Conservation (phyloP, 2,329 filamentous ascomycete species). For the Myriosclerotinia scirpicola region DNA sequence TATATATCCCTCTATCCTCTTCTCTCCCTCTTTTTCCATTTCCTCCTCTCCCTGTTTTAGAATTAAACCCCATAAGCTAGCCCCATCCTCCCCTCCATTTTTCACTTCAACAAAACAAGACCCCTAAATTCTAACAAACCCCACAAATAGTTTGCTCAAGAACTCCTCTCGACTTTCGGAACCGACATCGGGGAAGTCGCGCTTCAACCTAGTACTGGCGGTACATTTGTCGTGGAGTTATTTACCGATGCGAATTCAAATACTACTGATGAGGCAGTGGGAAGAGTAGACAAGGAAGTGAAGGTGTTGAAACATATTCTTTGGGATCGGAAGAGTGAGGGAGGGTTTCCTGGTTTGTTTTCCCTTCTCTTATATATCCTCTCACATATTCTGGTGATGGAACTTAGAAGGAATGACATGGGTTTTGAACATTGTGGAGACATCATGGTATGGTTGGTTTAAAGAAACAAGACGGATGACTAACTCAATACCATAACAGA, state of each 20-base stretch:
- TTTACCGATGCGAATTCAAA: conserved; percentile 37
- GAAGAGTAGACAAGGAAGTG: conserved; percentile 8
- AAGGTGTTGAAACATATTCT: conserved; percentile 55
- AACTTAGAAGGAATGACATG: too few relatives aligned
- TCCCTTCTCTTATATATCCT: background rate
- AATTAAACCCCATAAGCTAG: background rate
- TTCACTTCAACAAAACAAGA: background rate
- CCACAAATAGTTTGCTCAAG: conserved; percentile 74
- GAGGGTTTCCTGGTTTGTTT: conserved; percentile 74
- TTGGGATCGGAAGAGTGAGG: conserved; percentile 86
- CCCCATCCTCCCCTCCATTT: too few relatives aligned
- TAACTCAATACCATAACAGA: background rate
- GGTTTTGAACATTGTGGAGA: too few relatives aligned
- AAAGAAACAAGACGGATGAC: background rate
- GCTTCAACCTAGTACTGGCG: conserved; percentile 80
- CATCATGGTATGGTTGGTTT: background rate
- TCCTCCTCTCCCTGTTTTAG: too few relatives aligned
- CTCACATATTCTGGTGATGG: too few relatives aligned
- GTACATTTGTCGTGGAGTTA: conserved; percentile 76
- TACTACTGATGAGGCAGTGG: background rate
- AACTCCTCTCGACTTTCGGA: conserved; percentile 90
- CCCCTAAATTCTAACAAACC: background rate
- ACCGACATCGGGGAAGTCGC: conserved; percentile 83
- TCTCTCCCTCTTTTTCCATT: too few relatives aligned
- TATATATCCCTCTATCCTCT: too few relatives aligned